Percentiles rank a stretch among this genome's conserved stretches.
Evolutionary conservation across 441 rosid genomes (phyloP).

Genomic region (Populus hybrid): DNA sequence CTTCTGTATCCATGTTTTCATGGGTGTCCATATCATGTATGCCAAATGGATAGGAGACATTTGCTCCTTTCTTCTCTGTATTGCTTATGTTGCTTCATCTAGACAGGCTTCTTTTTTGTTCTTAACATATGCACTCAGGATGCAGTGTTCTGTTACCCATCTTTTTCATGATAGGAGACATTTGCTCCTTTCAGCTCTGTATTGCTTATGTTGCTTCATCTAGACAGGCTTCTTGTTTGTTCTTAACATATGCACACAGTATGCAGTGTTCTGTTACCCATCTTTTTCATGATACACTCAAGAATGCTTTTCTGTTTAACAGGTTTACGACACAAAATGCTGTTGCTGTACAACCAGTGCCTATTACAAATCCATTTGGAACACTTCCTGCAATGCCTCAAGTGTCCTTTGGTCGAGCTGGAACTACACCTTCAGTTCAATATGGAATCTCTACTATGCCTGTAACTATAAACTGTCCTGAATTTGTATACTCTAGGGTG

Average conservation of each 20-base stretch:
- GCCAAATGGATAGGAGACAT: background rate
- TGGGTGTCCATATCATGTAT: background rate
- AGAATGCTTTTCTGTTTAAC: constrained; percentile 16
- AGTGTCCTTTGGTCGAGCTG: constrained; percentile 76
- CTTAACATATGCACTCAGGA: background rate
- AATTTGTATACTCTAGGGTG: background rate
- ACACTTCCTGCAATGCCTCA: constrained; percentile 93
- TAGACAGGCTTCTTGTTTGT: background rate
- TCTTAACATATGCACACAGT: background rate
- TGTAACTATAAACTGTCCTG: constrained; percentile 42
- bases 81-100: background rate
- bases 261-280: background rate
- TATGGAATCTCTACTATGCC: constrained; percentile 97
- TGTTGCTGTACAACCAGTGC: constrained; percentile 47
- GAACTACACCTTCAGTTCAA: constrained; percentile 75
- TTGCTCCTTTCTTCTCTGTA: background rate
- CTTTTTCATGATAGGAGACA: background rate
- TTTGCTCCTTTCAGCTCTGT: background rate
- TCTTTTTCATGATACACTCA: constrained; percentile 5
- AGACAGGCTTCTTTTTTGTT: background rate
- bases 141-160: no score
- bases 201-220: background rate
- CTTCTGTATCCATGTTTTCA: constrained; percentile 6
- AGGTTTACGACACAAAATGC: constrained; percentile 55
- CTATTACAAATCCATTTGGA: constrained; percentile 82